phyloP scores from a whole-genome alignment of 306 rosid species.

The Quercus alba region DNA sequence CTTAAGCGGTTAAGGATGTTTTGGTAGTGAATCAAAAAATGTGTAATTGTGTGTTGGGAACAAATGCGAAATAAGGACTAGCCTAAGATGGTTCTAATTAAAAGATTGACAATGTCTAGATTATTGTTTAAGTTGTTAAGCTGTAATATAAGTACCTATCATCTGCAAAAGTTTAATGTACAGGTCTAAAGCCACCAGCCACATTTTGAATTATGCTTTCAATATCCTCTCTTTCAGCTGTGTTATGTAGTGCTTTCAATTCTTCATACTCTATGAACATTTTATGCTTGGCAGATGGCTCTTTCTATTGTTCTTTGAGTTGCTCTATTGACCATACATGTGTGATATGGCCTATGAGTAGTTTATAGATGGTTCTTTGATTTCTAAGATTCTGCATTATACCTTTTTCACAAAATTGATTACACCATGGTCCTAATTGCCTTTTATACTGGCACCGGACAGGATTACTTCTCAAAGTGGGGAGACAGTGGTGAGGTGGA shows the following conservation, averaged over 20 bases:
- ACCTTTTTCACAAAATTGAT: background rate
- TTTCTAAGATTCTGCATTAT: background rate
- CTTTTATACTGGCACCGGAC: conserved; percentile 8
- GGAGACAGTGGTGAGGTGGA: conserved; percentile 93
- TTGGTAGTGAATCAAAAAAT: background rate
- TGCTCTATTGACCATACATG: background rate
- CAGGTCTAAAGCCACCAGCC: background rate
- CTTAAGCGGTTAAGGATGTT: background rate
- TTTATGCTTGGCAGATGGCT: background rate
- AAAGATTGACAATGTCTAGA: background rate
- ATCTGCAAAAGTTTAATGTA: background rate
- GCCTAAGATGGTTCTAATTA: background rate
- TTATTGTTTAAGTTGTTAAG: background rate
- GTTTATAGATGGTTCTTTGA: background rate
- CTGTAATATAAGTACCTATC: background rate
- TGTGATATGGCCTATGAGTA: background rate
- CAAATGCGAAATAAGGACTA: background rate
- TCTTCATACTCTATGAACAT: background rate
- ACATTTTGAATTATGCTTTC: background rate
- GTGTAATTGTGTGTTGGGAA: background rate
- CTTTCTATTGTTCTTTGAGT: background rate
- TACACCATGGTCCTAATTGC: background rate
- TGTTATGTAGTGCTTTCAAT: background rate
- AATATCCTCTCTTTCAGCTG: background rate
- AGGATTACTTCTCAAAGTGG: conserved; percentile 98